Base-by-base conservation (phyloP, 345 rosid genomes). In the Eucalyptus polyanthemos region DNA sequence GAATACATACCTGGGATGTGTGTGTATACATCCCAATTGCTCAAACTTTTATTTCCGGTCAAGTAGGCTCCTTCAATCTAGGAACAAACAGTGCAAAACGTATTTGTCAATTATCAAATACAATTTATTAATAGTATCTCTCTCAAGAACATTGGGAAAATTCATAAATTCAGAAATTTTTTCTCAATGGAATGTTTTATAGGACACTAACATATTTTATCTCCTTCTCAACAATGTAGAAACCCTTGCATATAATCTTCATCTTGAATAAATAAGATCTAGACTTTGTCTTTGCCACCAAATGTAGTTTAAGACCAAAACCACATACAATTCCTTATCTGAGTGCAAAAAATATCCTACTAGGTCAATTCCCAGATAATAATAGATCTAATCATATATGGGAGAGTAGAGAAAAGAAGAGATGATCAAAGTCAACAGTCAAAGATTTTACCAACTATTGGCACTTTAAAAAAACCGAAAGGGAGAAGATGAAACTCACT, bases 31-130 rank as follows among this genome's bases (percentile, higher is more conserved):
- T 91, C 92, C 92, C 92, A 91, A 88, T 86, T 91, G 91, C 92
- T 89, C 8, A 91, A 87, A 60, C 92, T 88, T 89, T 91, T 91
- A 47, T 91, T 88, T 25, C 88, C 91, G 1, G 56, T 40, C 37
- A 88, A n/a, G 80, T 88, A 91, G 9, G 92, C 92, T 89, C 92
- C 92, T 89, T 91, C 92, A 5, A 91, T 86, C 92, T 91, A 15
- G 53, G 7, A 27, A 54, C 21, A n/a, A n/a, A 44, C 4, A 2
- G 17, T 10, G 45, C 10, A 51, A 86, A 58, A 16, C 9, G 21
- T 69, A 60, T 8, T 17, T 58, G 31, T 53, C 16, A 24, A 80
- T 40, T 31, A n/a, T 27, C 34, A 12, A 27, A 21, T 21, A 40
- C 12, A 76, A 42, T 47, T 37, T 37, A 25, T 11, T 6, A 76